These are phyloP conservation scores for Lodderomyces orthopsilosis DNA, from an alignment of 1,139 yeast genomes.

Conservation along the genomic window DNA sequence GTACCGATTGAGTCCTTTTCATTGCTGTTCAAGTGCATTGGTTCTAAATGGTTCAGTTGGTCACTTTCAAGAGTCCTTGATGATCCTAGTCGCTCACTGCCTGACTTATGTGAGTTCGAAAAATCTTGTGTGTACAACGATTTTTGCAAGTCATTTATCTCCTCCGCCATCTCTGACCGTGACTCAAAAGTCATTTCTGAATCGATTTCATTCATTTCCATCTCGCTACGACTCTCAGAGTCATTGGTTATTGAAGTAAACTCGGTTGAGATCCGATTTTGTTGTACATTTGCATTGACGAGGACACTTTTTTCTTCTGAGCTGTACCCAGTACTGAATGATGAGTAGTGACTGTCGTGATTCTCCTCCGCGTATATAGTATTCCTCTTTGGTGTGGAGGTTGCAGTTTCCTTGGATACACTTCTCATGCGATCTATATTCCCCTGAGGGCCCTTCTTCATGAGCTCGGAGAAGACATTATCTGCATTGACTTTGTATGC, in stretches of 20 bases:
- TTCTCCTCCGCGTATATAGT: neutral
- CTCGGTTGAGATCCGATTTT: neutral
- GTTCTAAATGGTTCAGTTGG: neutral
- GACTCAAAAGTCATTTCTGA: neutral
- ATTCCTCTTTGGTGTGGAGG: slow-evolving; percentile 36
- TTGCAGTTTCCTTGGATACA: slow-evolving; percentile 26
- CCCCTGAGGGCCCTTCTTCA: slow-evolving; percentile 27
- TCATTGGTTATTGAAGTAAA: slow-evolving; percentile 1
- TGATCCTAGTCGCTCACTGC: neutral
- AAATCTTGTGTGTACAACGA: neutral
- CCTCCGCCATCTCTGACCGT: neutral
- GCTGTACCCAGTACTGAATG: slow-evolving; percentile 34
- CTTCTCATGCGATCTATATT: slow-evolving; percentile 7
- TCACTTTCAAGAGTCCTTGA: neutral
- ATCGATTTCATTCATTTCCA: slow-evolving; percentile 10
- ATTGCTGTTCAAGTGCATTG: neutral
- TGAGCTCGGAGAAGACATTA: slow-evolving; percentile 38
- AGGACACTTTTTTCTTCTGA: slow-evolving; percentile 21
- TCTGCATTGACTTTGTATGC: slow-evolving; percentile 41
- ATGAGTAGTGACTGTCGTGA: slow-evolving; percentile 21
- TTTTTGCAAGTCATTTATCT: neutral
- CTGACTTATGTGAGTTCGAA: neutral
- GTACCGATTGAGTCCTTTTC: neutral
- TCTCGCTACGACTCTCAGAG: neutral
- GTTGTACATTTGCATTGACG: neutral